Base-by-base conservation (phyloP, 345 rosid species). In the Trapa bicornis region DNA sequence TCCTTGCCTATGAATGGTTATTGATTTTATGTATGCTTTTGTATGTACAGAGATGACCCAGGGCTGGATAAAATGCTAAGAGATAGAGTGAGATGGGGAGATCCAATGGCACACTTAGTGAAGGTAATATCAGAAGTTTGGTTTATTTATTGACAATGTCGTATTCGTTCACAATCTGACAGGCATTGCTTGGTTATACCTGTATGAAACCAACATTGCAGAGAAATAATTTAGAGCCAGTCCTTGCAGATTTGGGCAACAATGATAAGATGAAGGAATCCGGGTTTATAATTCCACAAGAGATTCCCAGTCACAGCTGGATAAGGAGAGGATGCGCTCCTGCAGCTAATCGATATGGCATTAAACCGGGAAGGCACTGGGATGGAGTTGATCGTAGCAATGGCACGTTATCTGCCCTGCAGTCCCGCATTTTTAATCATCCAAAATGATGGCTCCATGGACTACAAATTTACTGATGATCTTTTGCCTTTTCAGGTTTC, bases 361-460 rank as follows among this genome's bases (percentile, higher is more conserved):
- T 94, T 61, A 85, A 72, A 78, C 96, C 99, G 3, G 99, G 99
- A 74, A 84, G 97, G 71, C 99, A 91, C 62, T 94, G 99, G 99
- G 99, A 94, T 80, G 97, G 97, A 3, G 92, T 94, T 5, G 96
- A 91, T 72, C 95, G 95, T 53, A 94, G 99, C 69, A 91, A 58
- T 64, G 97, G 98, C 88, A 67, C 3, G 84, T 80, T 65, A 63
- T 15, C 71, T 64, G 66, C 45, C 13, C 56, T 16, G 35, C 57
- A 16, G 36, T n/a, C 33, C 8, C 12, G n/a, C 12, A 36, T 14
- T 47, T 37, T 68, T 14, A 29, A 37, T 38, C 12, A 10, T 47
- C 3, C n/a, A 37, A 37, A 22, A 13, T 16, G 13, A 13, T 54
- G 41, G 16, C 39, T 39, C 12, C n/a, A 16, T 32, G 22, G 52